A percentile compares a stretch with the other conserved stretches of the same genome.
Conservation (phyloP, 441 rosid species). For the Erodium trifolium region DNA sequence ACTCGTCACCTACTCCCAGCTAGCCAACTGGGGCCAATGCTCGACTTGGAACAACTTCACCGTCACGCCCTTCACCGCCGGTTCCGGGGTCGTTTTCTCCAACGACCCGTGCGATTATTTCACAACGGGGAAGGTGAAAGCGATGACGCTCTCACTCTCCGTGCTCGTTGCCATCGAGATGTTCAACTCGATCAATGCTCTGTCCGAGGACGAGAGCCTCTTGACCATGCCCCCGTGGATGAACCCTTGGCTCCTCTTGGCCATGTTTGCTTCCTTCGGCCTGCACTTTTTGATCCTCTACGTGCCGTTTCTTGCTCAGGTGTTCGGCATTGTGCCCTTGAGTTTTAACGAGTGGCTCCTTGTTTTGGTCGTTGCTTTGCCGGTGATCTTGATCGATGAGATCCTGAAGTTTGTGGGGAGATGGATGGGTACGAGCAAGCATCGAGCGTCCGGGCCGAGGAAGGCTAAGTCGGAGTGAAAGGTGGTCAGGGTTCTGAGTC, state of each 20-base stretch:
- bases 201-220: constrained; percentile 79
- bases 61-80: constrained; percentile 34
- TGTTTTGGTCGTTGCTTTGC: constrained; percentile 65
- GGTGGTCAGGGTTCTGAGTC: neutral
- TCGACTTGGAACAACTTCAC: constrained; percentile 38
- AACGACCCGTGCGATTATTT: constrained; percentile 77
- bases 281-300: constrained; percentile 66
- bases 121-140: constrained; percentile 70
- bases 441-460: neutral
- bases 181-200: constrained; percentile 93
- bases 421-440: constrained; percentile 25
- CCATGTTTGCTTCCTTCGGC: constrained; percentile 73
- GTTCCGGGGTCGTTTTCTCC: constrained; percentile 16
- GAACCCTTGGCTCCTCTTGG: constrained; percentile 76
- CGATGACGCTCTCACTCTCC: constrained; percentile 77
- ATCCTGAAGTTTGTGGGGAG: constrained; percentile 75
- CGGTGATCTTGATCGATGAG: constrained; percentile 77
- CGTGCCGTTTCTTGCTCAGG: constrained; percentile 36
- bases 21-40: constrained; percentile 39
- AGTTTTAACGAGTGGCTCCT: constrained; percentile 83
- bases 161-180: constrained; percentile 92
- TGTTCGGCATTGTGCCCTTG: constrained; percentile 75
- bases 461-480: constrained; percentile 1
- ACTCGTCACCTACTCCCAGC: constrained; percentile 34
- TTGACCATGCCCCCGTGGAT: constrained; percentile 93